phyloP scores from a whole-genome alignment of 2,329 filamentous ascomycete genomes.

The Tolypocladium tundrense region DNA sequence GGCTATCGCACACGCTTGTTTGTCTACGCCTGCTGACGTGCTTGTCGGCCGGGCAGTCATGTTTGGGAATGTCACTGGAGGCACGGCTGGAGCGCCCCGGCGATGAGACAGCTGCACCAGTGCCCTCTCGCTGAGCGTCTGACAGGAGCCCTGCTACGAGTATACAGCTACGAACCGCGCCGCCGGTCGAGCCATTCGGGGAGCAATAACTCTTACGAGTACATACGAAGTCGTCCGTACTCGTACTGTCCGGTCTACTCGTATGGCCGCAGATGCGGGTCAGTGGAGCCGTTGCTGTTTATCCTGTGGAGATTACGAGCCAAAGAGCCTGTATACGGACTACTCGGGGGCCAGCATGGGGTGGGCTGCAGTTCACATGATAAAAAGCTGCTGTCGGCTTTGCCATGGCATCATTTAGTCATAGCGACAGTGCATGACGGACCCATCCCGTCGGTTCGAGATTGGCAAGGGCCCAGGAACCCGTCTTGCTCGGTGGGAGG shows the following conservation, averaged over 20 bases:
- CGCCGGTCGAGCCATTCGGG: background rate
- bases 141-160: too few relatives aligned
- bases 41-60: background rate
- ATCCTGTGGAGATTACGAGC: background rate
- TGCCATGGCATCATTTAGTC: background rate
- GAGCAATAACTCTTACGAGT: background rate
- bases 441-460: background rate
- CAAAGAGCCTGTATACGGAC: background rate
- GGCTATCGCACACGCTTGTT: background rate
- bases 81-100: background rate
- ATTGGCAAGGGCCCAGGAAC: background rate
- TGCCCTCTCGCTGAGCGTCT: background rate
- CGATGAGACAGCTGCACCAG: background rate
- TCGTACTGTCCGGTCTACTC: background rate
- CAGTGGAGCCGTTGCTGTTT: background rate
- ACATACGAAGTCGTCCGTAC: too few relatives aligned
- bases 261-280: background rate
- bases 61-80: background rate
- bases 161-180: background rate
- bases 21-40: too few relatives aligned
- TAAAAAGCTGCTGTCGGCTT: background rate
- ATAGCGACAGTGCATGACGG: background rate
- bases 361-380: background rate
- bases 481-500: background rate
- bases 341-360: too few relatives aligned